Percentiles rank a stretch among this genome's conserved stretches.
Evolutionary conservation across 192 early-diverging fungal species (phyloP).

Genomic region (Umbelopsis sp.): DNA sequence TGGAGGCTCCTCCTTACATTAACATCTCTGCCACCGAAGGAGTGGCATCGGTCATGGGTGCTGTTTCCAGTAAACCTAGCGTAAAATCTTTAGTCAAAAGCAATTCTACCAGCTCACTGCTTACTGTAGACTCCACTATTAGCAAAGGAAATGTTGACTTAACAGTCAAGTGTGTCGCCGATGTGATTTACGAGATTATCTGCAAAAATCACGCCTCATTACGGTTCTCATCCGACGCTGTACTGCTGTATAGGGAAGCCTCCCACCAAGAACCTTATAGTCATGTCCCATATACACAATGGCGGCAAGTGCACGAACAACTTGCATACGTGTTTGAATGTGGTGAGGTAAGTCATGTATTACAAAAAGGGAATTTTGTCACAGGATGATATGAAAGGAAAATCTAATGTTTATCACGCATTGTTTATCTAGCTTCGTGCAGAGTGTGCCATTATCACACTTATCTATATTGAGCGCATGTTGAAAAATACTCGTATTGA

Average conservation of each 20-base stretch:
- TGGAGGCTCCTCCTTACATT: constrained; percentile 11
- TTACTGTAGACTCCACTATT: background rate
- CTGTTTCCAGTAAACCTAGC: background rate
- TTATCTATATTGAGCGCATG: constrained; percentile 73
- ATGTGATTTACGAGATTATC: constrained; percentile 14
- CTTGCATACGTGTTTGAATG: constrained; percentile 37
- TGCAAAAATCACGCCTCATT: constrained; percentile 6
- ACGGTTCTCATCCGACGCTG: constrained; percentile 6
- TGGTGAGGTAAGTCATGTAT: constrained; percentile 30
- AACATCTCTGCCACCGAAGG: background rate
- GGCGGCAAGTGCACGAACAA: constrained; percentile 37
- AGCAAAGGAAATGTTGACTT: constrained; percentile 12
- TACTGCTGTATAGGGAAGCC: constrained; percentile 3
- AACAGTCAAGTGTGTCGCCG: constrained; percentile 9
- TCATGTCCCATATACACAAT: constrained; percentile 24
- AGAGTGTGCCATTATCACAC: constrained; percentile 40
- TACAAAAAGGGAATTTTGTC: background rate
- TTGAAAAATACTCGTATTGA: constrained; percentile 59
- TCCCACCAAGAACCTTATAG: background rate
- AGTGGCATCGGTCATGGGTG: background rate
- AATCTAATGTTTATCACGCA: background rate
- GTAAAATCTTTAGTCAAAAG: constrained; percentile 6
- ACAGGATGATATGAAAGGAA: background rate
- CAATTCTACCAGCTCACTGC: constrained; percentile 8
- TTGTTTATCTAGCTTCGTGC: constrained; percentile 25